phyloP scores from a whole-genome alignment of 768 basidiomycete genomes.

The Podaxis sp. region DNA sequence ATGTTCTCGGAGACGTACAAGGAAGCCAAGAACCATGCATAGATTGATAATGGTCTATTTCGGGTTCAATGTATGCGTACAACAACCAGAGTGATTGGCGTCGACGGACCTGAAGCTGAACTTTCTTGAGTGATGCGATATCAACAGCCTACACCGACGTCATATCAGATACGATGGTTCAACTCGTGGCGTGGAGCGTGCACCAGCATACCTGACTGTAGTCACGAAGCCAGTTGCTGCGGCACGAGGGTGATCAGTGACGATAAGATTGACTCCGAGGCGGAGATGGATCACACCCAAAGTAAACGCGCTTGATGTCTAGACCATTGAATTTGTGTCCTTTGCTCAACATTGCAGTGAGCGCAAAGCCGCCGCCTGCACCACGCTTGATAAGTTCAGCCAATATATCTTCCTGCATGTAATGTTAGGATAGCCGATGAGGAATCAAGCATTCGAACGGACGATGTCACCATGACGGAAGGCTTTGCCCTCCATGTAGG shows the following conservation, averaged over 20 bases:
- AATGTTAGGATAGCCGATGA: constrained; percentile 15
- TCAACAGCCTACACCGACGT: constrained; percentile 62
- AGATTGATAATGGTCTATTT: constrained; percentile 81
- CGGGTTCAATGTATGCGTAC: constrained; percentile 8
- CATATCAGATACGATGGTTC: background rate
- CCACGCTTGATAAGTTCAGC: constrained; percentile 58
- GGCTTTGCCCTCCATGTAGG: constrained; percentile 83
- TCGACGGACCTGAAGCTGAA: constrained; percentile 60
- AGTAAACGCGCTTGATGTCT: constrained; percentile 84
- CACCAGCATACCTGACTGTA: constrained; percentile 63
- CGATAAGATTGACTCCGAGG: constrained; percentile 1
- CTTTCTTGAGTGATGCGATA: constrained; percentile 74
- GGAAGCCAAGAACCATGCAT: constrained; percentile 88
- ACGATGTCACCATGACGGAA: constrained; percentile 91
- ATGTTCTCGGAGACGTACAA: constrained; percentile 45
- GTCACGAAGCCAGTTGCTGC: constrained; percentile 85
- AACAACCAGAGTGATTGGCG: background rate
- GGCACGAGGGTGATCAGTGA: constrained; percentile 4
- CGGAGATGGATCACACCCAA: constrained; percentile 49
- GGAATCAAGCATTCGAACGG: constrained; percentile 25
- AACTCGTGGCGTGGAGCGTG: background rate
- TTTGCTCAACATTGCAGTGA: constrained; percentile 57
- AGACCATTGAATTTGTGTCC: constrained; percentile 73
- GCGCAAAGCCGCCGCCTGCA: constrained; percentile 53
- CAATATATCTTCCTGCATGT: constrained; percentile 64